Conservation (phyloP, 139 green algal species). For the Chlorella sp. region DNA sequence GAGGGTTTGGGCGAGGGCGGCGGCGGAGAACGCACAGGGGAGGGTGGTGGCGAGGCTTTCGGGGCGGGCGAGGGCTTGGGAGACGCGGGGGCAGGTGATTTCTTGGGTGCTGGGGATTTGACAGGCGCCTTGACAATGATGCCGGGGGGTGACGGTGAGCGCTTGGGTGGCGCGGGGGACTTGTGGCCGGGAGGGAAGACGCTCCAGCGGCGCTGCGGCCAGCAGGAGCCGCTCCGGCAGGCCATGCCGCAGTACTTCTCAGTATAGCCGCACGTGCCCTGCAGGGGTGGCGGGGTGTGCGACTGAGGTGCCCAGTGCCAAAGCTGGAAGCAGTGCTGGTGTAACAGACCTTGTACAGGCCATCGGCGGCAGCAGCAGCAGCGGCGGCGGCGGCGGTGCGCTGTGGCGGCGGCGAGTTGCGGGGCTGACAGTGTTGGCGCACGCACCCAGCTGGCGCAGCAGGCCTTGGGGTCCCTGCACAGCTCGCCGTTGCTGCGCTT, state of each 20-base stretch:
- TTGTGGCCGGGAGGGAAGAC: not conserved
- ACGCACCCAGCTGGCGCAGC: conserved; percentile 29
- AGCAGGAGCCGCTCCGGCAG: not conserved
- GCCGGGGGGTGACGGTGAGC: not conserved
- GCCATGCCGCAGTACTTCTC: conserved; percentile 3
- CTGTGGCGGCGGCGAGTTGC: too few species aligned
- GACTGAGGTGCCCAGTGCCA: too few species aligned
- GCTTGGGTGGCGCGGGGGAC: not conserved
- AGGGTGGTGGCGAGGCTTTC: not conserved
- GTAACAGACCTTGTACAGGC: too few species aligned
- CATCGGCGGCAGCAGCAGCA: not conserved
- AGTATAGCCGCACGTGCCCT: conserved; percentile 10
- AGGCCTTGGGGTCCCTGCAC: conserved; percentile 6
- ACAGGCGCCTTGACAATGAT: not conserved
- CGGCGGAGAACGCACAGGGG: not conserved
- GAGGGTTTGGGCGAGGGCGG: not conserved
- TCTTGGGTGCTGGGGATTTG: not conserved
- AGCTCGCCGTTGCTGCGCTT: conserved; percentile 18
- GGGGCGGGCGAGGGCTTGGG: not conserved
- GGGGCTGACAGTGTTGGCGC: too few species aligned
- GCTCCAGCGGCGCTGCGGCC: not conserved
- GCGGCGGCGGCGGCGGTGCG: not conserved
- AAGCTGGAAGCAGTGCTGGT: not conserved
- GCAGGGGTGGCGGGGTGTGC: not conserved
- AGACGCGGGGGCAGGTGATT: not conserved